Conservation (phyloP, 2,329 filamentous ascomycete species). For the Colletotrichum filicis region DNA sequence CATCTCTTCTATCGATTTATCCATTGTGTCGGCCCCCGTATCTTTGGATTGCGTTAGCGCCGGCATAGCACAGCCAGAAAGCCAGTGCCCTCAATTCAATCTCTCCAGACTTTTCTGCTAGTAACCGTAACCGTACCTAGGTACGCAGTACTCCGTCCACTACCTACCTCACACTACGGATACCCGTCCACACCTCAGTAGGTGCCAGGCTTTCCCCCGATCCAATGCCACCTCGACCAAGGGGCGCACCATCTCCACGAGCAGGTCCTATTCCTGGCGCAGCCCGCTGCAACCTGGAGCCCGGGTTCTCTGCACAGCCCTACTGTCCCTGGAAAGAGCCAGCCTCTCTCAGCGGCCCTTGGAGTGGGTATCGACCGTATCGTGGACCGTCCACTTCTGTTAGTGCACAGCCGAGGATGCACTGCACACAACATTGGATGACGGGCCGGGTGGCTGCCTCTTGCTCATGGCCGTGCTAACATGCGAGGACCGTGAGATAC, state of each 20-base stretch:
- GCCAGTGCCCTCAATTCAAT: not conserved
- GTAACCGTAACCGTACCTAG: too few relatives aligned
- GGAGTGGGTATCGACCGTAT: not conserved
- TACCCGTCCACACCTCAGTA: too few relatives aligned
- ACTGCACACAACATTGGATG: not conserved
- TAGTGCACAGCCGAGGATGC: not conserved
- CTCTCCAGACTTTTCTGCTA: constrained; percentile 1
- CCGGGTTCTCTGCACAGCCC: too few relatives aligned
- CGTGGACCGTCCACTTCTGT: not conserved
- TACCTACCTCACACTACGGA: not conserved
- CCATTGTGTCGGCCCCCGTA: constrained; percentile 1
- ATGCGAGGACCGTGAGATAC: not conserved
- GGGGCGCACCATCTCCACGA: too few relatives aligned
- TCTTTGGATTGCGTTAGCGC: constrained; percentile 10
- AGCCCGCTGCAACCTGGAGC: too few relatives aligned
- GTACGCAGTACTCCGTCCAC: too few relatives aligned
- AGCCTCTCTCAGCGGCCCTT: too few relatives aligned
- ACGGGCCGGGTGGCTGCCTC: constrained; percentile 7
- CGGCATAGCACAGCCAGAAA: constrained; percentile 28
- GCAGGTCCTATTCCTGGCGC: too few relatives aligned
- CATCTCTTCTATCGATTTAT: not conserved
- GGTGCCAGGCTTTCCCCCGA: constrained; percentile 3
- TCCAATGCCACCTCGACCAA: constrained; percentile 23
- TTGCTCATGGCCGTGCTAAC: not conserved
- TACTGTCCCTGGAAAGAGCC: too few relatives aligned